Evolutionary conservation across 2,329 filamentous ascomycete species (phyloP).

Genomic region (Clonostachys sp.): DNA sequence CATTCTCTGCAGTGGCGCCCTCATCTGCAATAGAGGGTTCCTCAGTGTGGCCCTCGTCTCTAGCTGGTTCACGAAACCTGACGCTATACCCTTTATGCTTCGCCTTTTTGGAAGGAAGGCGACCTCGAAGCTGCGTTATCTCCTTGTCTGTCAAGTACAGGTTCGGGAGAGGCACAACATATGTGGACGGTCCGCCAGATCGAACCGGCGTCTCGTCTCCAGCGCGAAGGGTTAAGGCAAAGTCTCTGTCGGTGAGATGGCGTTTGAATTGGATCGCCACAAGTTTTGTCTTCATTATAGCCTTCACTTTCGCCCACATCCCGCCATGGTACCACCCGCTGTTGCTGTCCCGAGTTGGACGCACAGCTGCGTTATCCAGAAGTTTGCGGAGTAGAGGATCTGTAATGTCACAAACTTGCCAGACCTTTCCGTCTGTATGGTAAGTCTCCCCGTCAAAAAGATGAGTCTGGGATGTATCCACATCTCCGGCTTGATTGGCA

Average conservation of each 20-base stretch:
- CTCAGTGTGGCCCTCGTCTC: slow-evolving; percentile 5
- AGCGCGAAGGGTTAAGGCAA: slow-evolving; percentile 23
- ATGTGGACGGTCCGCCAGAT: slow-evolving; percentile 16
- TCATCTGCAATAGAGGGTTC: background rate
- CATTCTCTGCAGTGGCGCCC: background rate
- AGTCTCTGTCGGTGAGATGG: slow-evolving; percentile 33
- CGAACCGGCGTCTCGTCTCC: slow-evolving; percentile 26
- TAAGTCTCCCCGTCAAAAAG: slow-evolving; percentile 78
- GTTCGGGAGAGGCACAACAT: slow-evolving; percentile 25
- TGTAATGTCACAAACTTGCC: slow-evolving; percentile 89
- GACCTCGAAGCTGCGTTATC: slow-evolving; percentile 23
- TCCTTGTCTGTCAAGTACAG: slow-evolving; percentile 27
- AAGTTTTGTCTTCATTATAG: slow-evolving; percentile 86
- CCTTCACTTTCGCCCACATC: slow-evolving; percentile 76
- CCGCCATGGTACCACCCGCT: slow-evolving; percentile 86
- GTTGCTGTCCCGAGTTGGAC: slow-evolving; percentile 52
- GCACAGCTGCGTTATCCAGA: slow-evolving; percentile 58
- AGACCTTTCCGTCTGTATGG: slow-evolving; percentile 79
- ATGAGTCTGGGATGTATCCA: slow-evolving; percentile 51
- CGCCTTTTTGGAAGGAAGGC: slow-evolving; percentile 27
- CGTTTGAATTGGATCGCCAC: slow-evolving; percentile 57
- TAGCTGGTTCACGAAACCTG: slow-evolving; percentile 16
- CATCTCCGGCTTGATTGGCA: slow-evolving; percentile 10
- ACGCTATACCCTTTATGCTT: slow-evolving; percentile 24
- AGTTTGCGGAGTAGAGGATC: slow-evolving; percentile 70